Conservation (phyloP, 768 basidiomycete genomes). For the Gyrodon lividus region DNA sequence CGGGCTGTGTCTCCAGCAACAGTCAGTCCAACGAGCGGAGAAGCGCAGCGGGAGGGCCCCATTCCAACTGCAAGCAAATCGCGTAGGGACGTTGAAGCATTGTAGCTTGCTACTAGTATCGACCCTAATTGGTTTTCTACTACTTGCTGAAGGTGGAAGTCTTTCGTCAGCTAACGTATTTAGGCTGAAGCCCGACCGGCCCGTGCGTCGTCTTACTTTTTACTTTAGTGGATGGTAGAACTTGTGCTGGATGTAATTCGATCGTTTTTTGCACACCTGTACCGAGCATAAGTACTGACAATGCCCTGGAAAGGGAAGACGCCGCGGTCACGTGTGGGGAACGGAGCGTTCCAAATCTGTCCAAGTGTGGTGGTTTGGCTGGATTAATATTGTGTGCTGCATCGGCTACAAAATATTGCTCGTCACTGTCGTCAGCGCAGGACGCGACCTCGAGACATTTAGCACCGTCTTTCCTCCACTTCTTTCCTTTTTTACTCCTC, state of each 20-base stretch:
- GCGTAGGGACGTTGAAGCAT: background rate
- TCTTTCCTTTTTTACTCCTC: slow-evolving; percentile 12
- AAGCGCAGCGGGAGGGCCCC: background rate
- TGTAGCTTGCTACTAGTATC: background rate
- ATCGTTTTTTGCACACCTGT: slow-evolving; percentile 3
- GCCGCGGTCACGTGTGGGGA: slow-evolving; percentile 25
- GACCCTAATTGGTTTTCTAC: background rate
- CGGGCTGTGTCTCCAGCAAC: background rate
- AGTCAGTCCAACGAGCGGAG: background rate
- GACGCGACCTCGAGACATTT: slow-evolving; percentile 32
- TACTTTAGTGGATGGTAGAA: background rate
- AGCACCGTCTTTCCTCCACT: slow-evolving; percentile 10
- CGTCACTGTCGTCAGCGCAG: slow-evolving; percentile 33
- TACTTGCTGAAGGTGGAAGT: background rate
- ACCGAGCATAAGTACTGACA: too few species aligned
- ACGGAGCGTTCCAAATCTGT: slow-evolving; percentile 32
- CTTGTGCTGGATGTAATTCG: background rate
- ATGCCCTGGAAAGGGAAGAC: background rate
- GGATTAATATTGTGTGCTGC: background rate
- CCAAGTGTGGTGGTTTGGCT: slow-evolving; percentile 18
- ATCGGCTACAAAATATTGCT: slow-evolving; percentile 22
- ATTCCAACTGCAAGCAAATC: background rate
- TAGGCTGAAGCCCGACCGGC: background rate
- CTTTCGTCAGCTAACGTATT: background rate
- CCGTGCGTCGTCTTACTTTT: too few species aligned